A percentile compares a stretch with the other conserved stretches of the same genome.
Evolutionary conservation across 2,329 filamentous ascomycete species (phyloP).

Genomic region (Didymosphaeria variabile): DNA sequence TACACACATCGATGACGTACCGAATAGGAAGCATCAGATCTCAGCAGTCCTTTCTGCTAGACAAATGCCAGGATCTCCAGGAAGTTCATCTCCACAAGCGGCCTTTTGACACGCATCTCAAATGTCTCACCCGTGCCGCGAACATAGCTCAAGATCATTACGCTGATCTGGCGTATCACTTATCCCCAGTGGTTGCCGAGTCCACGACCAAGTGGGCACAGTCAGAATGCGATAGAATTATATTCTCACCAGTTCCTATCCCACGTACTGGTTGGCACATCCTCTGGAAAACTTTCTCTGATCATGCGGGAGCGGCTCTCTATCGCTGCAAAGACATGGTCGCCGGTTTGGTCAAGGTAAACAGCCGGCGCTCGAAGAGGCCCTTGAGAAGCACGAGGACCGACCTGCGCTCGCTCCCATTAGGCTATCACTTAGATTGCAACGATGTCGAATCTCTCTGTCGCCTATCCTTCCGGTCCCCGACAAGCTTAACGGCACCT

Average conservation of each 20-base stretch:
- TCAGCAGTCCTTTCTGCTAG: not conserved
- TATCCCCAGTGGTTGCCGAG: constrained; percentile 26
- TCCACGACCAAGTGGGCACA: constrained; percentile 33
- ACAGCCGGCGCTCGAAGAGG: not conserved
- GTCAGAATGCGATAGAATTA: constrained; percentile 31
- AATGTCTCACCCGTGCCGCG: constrained; percentile 38
- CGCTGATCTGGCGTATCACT: constrained; percentile 20
- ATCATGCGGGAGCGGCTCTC: not conserved
- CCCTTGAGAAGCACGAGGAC: too few relatives aligned
- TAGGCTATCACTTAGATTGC: not conserved
- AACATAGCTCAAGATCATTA: constrained; percentile 22
- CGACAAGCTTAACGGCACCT: not conserved
- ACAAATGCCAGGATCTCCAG: constrained; percentile 13
- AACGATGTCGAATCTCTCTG: not conserved
- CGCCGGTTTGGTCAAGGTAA: not conserved
- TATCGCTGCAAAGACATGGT: constrained; percentile 3
- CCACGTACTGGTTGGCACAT: not conserved
- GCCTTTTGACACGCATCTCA: constrained; percentile 33
- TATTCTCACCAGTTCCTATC: constrained; percentile 26
- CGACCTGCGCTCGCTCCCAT: not conserved
- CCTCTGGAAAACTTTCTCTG: not conserved
- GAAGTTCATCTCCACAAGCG: constrained; percentile 16
- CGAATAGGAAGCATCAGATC: not conserved
- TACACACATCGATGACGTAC: not conserved
- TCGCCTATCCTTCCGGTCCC: not conserved